These are phyloP conservation scores for Penicillium sp. DNA, from an alignment of 2,329 filamentous ascomycete species.

Conservation along the genomic window DNA sequence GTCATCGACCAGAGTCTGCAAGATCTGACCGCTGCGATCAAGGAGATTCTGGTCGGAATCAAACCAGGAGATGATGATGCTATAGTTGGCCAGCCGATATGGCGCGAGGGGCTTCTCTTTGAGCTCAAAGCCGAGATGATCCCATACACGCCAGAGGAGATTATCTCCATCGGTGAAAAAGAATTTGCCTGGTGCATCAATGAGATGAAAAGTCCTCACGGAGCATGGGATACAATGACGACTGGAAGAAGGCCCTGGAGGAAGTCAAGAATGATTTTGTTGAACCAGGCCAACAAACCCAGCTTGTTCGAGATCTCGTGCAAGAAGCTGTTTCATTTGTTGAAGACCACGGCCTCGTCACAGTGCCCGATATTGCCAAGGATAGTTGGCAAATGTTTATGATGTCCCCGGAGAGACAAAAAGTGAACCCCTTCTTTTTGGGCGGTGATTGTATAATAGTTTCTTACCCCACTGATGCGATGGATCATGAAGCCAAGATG, in stretches of 20 bases:
- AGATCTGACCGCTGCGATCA: constrained; percentile 47
- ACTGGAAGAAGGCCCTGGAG: constrained; percentile 62
- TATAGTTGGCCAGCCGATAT: constrained; percentile 65
- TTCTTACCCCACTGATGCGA: constrained; percentile 56
- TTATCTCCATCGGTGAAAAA: constrained; percentile 48
- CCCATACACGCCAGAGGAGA: constrained; percentile 63
- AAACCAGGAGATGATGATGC: constrained; percentile 52
- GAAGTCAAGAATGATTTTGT: constrained; percentile 63
- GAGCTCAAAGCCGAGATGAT: constrained; percentile 65
- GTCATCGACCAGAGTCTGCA: constrained; percentile 42
- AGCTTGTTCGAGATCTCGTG: constrained; percentile 59
- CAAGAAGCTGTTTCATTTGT: constrained; percentile 61
- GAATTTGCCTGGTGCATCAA: constrained; percentile 61
- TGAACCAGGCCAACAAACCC: constrained; percentile 59
- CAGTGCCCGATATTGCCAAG: constrained; percentile 60
- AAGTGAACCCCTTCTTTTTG: constrained; percentile 65
- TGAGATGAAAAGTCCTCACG: constrained; percentile 60
- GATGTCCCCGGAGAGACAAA: constrained; percentile 61
- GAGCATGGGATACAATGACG: constrained; percentile 55
- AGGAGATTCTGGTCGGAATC: constrained; percentile 54
- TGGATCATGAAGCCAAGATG: constrained; percentile 57
- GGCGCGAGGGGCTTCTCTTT: constrained; percentile 56
- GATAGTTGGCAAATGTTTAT: constrained; percentile 63
- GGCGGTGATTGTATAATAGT: constrained; percentile 62
- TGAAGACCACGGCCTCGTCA: constrained; percentile 60